Percentiles rank a stretch among this genome's conserved stretches.
Conservation (phyloP, 257 asterid genomes). For the Nicotiana paniculata region DNA sequence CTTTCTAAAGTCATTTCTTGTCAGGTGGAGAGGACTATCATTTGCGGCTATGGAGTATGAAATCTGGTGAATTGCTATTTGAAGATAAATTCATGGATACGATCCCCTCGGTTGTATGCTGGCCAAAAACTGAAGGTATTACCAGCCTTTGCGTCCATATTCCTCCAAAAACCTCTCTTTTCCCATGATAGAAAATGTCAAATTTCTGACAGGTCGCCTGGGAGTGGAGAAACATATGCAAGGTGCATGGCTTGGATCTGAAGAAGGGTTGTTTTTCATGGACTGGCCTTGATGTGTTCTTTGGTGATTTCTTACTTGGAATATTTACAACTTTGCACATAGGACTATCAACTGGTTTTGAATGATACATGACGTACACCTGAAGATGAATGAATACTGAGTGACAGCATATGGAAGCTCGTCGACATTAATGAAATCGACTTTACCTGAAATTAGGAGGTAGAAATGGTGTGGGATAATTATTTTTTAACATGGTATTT, state of each 20-base stretch:
- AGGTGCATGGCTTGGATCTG: constrained; percentile 64
- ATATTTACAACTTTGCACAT: neutral
- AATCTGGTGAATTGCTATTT: constrained; percentile 75
- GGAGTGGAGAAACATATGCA: constrained; percentile 18
- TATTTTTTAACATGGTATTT: too few species aligned
- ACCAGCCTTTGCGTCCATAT: neutral
- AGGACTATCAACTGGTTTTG: neutral
- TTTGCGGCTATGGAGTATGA: constrained; percentile 77
- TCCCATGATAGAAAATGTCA: neutral
- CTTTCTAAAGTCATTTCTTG: constrained; percentile 1
- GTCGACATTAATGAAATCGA: neutral
- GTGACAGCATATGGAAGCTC: neutral
- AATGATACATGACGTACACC: neutral
- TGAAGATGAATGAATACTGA: neutral
- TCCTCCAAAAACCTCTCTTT: neutral
- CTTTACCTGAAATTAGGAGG: neutral
- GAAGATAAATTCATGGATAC: constrained; percentile 49
- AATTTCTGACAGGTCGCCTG: constrained; percentile 3
- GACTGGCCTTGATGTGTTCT: constrained; percentile 40
- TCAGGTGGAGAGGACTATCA: constrained; percentile 90
- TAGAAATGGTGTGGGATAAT: too few species aligned
- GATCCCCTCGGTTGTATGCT: constrained; percentile 64
- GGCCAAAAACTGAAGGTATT: constrained; percentile 59
- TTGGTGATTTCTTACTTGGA: neutral
- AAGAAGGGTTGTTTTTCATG: constrained; percentile 58